Percentiles rank a stretch among this genome's conserved stretches.
Evolutionary conservation across 2,329 filamentous ascomycete genomes (phyloP).

Genomic region (Verticillium albo-atrum): DNA sequence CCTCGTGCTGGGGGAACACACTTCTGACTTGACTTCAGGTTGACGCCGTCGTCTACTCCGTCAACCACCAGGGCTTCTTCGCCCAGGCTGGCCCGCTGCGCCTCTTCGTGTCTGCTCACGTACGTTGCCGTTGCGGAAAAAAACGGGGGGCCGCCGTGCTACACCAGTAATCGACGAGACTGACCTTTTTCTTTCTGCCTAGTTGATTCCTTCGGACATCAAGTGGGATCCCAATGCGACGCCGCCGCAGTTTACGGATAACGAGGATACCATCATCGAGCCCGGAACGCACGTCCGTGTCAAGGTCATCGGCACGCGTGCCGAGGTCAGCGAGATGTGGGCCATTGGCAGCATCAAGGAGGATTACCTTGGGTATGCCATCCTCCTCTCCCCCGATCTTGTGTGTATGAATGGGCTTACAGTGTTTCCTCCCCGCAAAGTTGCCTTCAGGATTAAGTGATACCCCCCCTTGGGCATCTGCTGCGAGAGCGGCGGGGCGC

Average conservation of each 20-base stretch:
- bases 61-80: conserved; percentile 91
- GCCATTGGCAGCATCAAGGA: conserved; percentile 97
- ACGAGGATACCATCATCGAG: conserved; percentile 90
- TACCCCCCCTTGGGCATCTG: conserved; percentile 37
- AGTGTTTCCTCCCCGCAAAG: conserved; percentile 3
- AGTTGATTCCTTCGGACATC: conserved; percentile 89
- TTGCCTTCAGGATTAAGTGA: conserved; percentile 13
- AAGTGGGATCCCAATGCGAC: conserved; percentile 95
- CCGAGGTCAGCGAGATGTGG: conserved; percentile 92
- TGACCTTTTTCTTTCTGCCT: conserved; percentile 22
- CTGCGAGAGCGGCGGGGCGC: conserved; percentile 42
- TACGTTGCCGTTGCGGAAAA: conserved; percentile 42
- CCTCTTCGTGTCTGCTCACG: conserved; percentile 77
- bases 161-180: conserved; percentile 4
- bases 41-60: conserved; percentile 87
- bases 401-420: conserved; percentile 4
- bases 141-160: too few relatives aligned
- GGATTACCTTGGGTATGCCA: conserved; percentile 60
- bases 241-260: conserved; percentile 94
- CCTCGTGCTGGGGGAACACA: conserved; percentile 8
- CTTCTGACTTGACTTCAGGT: conserved; percentile 52
- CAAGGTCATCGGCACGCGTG: conserved; percentile 90
- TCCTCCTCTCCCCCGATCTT: not conserved
- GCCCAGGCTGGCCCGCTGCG: conserved; percentile 74
- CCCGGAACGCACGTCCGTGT: conserved; percentile 89